These are phyloP conservation scores for Umbelopsis vinacea DNA, from an alignment of 192 early-diverging fungal genomes.

Conservation along the genomic window DNA sequence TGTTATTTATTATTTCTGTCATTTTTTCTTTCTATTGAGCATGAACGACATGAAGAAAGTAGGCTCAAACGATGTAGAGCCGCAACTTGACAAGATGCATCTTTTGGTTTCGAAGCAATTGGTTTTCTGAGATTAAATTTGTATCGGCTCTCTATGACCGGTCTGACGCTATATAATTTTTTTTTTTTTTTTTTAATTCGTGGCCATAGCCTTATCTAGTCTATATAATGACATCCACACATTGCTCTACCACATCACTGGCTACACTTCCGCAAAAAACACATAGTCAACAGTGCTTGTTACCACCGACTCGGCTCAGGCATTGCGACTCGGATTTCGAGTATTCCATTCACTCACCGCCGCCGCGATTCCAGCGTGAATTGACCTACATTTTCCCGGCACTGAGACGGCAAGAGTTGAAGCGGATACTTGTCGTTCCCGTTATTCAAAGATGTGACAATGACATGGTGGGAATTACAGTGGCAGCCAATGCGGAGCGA, in stretches of 20 bases:
- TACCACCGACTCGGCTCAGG: conserved; percentile 26
- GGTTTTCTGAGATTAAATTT: background rate
- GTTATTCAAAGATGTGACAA: conserved; percentile 75
- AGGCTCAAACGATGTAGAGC: too few species aligned
- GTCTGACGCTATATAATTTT: conserved; percentile 3
- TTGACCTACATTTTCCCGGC: conserved; percentile 72
- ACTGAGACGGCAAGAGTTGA: conserved; percentile 36
- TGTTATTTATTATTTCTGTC: too few species aligned
- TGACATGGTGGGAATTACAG: conserved; percentile 79
- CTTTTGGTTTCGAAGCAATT: background rate
- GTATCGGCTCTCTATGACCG: background rate
- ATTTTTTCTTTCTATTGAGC: too few species aligned
- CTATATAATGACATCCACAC: conserved; percentile 1
- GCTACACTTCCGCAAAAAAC: background rate
- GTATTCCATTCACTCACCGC: conserved; percentile 52
- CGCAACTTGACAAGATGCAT: too few species aligned
- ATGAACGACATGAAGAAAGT: too few species aligned
- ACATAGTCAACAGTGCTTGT: conserved; percentile 8
- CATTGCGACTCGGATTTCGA: conserved; percentile 41
- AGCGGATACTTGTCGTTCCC: conserved; percentile 74
- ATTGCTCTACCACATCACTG: background rate
- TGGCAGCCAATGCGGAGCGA: conserved; percentile 76
- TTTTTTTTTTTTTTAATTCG: conserved; percentile 14
- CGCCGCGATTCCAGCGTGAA: conserved; percentile 65
- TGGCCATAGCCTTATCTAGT: background rate